Evolutionary conservation across 331 rosid genomes (phyloP), one percentile per base, ranked within the genome.

Genomic region (Pyrus hybrid): DNA sequence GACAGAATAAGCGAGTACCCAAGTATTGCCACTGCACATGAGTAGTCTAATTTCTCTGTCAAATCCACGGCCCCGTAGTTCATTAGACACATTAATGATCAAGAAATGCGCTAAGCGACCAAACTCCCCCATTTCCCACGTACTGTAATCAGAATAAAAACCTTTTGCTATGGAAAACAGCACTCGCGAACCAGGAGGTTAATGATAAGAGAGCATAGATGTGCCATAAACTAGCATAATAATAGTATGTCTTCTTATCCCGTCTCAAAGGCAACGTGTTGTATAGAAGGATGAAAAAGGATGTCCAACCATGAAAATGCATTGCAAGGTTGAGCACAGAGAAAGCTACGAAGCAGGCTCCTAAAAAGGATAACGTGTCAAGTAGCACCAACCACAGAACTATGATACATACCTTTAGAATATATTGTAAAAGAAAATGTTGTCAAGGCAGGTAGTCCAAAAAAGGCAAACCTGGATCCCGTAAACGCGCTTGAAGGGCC

Each of bases 261-360:
- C 65, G 80, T 71, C 76, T 87, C 72, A 84, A 70, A 68, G 91
- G 92, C 79, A 92, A 75, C 72, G 87, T 84, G 20, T 85, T 73
- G 81, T 88, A 71, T 21, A 88, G n/a, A 83, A 90, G 91, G 74
- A 75, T 72, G 79, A 83, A 77, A 80, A 88, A 87, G 37, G 91
- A 90, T 18, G 84, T 61, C 97, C 91, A 93, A 56, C 97, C 96
- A 79, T 87, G 88, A 61, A 90, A 80, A 86, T 90, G 93, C 84
- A 80, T 70, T 62, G 86, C 86, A 74, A 93, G 93, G 80, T 90
- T 93, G 80, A 93, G 88, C 10, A 76, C 84, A 62, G 89, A 90
- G 76, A 90, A 88, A 71, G 70, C 87, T 77, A 90, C 91, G 96
- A 90, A 80, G 82, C 88, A 75, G 90, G 96, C 80, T 93, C 93